A percentile compares a stretch with the other conserved stretches of the same genome.
phyloP scores from a whole-genome alignment of 2,329 filamentous ascomycete species.

The Aureobasidium zeae region DNA sequence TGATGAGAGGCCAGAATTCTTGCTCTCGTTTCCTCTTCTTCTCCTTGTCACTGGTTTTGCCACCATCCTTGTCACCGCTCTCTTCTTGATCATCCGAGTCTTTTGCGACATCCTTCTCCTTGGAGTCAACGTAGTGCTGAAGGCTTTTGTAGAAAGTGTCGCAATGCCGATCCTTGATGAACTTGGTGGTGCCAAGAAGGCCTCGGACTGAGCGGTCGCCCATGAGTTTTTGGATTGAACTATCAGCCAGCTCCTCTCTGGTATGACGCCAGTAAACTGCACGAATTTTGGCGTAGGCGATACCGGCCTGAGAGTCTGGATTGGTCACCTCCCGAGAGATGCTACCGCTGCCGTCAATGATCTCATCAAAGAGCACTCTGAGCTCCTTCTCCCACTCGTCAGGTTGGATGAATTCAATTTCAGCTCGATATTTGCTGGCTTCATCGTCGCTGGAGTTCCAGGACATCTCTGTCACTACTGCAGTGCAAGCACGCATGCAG shows the following conservation, averaged over 20 bases:
- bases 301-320: slow-evolving; percentile 39
- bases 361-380: slow-evolving; percentile 39
- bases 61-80: slow-evolving; percentile 20
- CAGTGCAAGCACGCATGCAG: slow-evolving; percentile 54
- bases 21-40: slow-evolving; percentile 21
- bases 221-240: slow-evolving; percentile 36
- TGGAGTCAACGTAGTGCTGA: slow-evolving; percentile 47
- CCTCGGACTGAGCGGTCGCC: slow-evolving; percentile 30
- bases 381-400: slow-evolving; percentile 49
- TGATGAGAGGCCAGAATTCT: slow-evolving; percentile 45
- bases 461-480: slow-evolving; percentile 51
- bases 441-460: slow-evolving; percentile 42
- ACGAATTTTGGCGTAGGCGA: slow-evolving; percentile 44
- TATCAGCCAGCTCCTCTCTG: slow-evolving; percentile 32
- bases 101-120: slow-evolving; percentile 33
- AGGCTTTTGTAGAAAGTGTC: slow-evolving; percentile 38
- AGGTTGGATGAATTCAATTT: slow-evolving; percentile 48
- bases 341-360: slow-evolving; percentile 35
- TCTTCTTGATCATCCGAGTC: slow-evolving; percentile 19
- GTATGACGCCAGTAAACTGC: slow-evolving; percentile 39
- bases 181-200: slow-evolving; percentile 40
- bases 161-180: slow-evolving; percentile 32
- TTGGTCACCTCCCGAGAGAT: slow-evolving; percentile 31
- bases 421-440: slow-evolving; percentile 40
- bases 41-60: slow-evolving; percentile 27